These are phyloP conservation scores for Lachancea mirantina DNA, from an alignment of 805 yeast genomes.

Conservation along the genomic window DNA sequence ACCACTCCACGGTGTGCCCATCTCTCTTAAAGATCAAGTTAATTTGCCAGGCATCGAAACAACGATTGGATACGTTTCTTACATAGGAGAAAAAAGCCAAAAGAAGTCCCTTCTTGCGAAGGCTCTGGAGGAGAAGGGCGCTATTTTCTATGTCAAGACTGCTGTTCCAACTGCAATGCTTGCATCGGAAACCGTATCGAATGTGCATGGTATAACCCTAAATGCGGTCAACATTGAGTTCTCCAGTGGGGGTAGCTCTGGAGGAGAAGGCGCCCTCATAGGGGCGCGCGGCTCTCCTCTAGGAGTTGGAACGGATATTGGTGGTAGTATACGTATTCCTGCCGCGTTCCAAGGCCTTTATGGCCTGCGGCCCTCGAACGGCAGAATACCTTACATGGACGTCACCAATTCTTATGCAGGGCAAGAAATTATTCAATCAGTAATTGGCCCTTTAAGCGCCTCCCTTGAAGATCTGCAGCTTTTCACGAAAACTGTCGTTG, in stretches of 20 bases:
- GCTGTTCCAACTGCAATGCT: constrained; percentile 55
- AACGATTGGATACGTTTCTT: constrained; percentile 20
- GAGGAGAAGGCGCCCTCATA: constrained; percentile 56
- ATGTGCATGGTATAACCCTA: constrained; percentile 45
- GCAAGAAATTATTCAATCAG: constrained; percentile 50
- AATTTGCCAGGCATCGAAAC: constrained; percentile 21
- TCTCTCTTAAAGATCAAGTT: constrained; percentile 45
- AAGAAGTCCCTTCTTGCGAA: constrained; percentile 20
- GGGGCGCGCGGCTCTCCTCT: constrained; percentile 47
- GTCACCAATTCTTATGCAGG: constrained; percentile 38
- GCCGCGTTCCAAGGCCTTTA: constrained; percentile 46
- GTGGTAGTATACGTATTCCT: constrained; percentile 57
- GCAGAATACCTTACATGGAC: constrained; percentile 25
- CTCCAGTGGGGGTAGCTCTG: constrained; percentile 55
- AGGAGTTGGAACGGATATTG: constrained; percentile 58
- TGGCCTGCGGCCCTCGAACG: constrained; percentile 21
- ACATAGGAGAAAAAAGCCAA: constrained; percentile 11
- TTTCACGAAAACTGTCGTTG: constrained; percentile 39
- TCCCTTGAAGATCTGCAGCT: constrained; percentile 44
- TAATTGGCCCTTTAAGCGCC: constrained; percentile 49
- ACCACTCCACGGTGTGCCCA: constrained; percentile 61
- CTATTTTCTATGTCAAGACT: constrained; percentile 53
- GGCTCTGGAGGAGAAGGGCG: constrained; percentile 34
- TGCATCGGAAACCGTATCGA: constrained; percentile 53
- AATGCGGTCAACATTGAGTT: constrained; percentile 46